Conservation (phyloP, 83 land plant genomes). For the Picea mariana region DNA sequence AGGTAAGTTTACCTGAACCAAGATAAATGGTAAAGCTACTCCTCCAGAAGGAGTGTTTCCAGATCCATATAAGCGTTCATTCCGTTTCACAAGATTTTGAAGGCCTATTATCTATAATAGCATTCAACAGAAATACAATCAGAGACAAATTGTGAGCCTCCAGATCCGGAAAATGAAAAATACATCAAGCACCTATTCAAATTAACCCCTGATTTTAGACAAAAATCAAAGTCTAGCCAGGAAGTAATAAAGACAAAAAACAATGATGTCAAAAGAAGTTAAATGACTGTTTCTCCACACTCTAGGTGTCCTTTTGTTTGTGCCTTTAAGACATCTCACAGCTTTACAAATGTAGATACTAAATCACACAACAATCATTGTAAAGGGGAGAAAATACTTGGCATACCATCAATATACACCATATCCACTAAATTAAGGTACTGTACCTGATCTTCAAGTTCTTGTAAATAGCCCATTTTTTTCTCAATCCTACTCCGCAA, state of each 20-base stretch:
- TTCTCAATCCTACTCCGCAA: constrained; percentile 33
- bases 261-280: background rate
- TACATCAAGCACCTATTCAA: background rate
- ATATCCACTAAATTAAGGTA: constrained; percentile 1
- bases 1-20: constrained; percentile 32
- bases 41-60: constrained; percentile 31
- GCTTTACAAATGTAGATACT: background rate
- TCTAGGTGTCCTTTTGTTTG: background rate
- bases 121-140: constrained; percentile 10
- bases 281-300: background rate
- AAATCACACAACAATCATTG: background rate
- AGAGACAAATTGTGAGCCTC: background rate
- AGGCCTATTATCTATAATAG: constrained; percentile 26
- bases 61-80: constrained; percentile 19
- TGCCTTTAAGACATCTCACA: background rate
- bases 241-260: background rate
- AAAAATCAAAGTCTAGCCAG: background rate
- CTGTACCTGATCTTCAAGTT: constrained; percentile 46
- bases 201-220: background rate
- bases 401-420: background rate
- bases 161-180: background rate
- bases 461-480: constrained; percentile 33
- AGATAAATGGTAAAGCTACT: constrained; percentile 41
- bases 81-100: constrained; percentile 30
- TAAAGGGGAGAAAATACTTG: background rate